A percentile compares a stretch with the other conserved stretches of the same genome.
Conservation (phyloP, 257 asterid species). For the Agastache rugosa region DNA sequence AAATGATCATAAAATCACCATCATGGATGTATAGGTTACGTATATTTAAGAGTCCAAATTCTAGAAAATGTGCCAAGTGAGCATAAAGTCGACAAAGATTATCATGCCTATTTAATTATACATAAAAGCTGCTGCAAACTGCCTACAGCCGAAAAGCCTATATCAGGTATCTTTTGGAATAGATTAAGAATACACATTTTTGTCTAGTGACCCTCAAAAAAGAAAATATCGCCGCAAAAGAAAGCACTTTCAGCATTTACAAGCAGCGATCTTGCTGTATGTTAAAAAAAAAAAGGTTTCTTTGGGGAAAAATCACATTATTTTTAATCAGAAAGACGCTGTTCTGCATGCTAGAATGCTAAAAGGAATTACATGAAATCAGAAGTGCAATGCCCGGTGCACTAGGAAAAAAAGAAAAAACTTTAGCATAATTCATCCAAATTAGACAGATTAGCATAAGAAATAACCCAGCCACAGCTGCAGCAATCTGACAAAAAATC, state of each 20-base stretch:
- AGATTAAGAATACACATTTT: neutral
- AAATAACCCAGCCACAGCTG: neutral
- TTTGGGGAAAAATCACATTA: neutral
- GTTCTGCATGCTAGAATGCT: constrained; percentile 18
- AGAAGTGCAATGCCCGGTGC: constrained; percentile 14
- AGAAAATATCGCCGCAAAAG: neutral
- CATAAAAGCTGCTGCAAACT: neutral
- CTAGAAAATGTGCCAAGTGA: constrained; percentile 13
- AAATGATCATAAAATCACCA: neutral
- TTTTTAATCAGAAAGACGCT: neutral
- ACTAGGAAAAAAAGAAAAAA: neutral
- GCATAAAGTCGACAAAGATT: neutral
- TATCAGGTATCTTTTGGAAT: neutral
- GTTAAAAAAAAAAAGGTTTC: neutral
- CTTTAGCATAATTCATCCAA: constrained; percentile 13
- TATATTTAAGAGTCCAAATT: constrained; percentile 13
- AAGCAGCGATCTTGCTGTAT: constrained; percentile 12
- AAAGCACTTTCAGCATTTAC: constrained; percentile 28
- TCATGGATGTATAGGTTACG: neutral
- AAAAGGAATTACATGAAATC: neutral
- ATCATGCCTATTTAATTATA: constrained; percentile 8
- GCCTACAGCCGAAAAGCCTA: constrained; percentile 7
- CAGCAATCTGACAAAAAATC: constrained; percentile 38
- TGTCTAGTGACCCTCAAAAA: neutral
- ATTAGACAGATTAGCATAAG: neutral